A percentile compares a stretch with the other conserved stretches of the same genome.
These are phyloP conservation scores for Gryganskiella cystojenkinii DNA, from an alignment of 192 early-diverging fungal genomes.

Conservation along the genomic window DNA sequence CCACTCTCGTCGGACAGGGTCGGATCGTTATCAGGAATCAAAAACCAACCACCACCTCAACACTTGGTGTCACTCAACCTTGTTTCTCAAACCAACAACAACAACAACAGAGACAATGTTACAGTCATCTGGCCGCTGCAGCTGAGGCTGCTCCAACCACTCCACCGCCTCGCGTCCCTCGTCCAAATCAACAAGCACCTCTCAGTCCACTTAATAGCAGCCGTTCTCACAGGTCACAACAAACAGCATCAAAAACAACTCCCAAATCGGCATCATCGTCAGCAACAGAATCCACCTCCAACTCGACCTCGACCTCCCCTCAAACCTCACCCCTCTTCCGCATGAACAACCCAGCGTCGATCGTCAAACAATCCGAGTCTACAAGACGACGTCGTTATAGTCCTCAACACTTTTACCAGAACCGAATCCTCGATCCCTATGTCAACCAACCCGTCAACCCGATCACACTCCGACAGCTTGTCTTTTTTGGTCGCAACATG, in stretches of 20 bases:
- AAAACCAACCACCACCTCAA: neutral
- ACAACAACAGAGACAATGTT: neutral
- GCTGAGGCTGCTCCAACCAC: neutral
- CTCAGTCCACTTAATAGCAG: conserved; percentile 1
- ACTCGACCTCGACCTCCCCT: conserved; percentile 7
- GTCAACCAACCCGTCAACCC: conserved; percentile 75
- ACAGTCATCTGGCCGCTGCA: conserved; percentile 26
- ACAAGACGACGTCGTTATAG: conserved; percentile 23
- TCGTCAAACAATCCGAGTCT: conserved; percentile 18
- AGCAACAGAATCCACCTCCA: too few relatives aligned
- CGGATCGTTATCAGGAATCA: conserved; percentile 18
- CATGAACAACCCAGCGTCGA: conserved; percentile 21
- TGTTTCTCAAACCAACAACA: neutral
- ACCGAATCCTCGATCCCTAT: conserved; percentile 86
- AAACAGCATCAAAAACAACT: neutral
- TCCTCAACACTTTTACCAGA: conserved; percentile 89
- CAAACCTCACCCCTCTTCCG: conserved; percentile 30
- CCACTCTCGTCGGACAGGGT: conserved; percentile 35
- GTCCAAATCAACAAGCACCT: conserved; percentile 3
- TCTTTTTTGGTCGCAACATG: conserved; percentile 87
- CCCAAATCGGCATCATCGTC: neutral
- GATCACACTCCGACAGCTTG: conserved; percentile 88
- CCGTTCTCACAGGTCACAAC: neutral
- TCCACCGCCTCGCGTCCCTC: neutral
- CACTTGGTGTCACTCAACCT: neutral